Evolutionary conservation across 1,284 basidiomycete species (phyloP), one percentile per base, ranked within the genome.

Genomic region (Coniophora puteana): DNA sequence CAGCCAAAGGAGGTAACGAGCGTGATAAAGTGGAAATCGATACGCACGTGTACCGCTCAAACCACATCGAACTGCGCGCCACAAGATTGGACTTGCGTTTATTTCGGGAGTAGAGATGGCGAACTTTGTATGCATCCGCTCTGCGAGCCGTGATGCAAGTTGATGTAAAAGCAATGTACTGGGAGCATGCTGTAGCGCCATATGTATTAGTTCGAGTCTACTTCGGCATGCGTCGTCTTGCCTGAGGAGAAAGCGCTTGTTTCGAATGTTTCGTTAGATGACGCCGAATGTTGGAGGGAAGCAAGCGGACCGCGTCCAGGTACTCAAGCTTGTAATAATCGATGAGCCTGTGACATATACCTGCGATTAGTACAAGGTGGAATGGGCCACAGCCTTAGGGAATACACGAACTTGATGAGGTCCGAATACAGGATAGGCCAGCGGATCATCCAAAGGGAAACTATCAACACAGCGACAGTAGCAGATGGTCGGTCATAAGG

Each of bases 11-110:
- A 36, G 24, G 30, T 25, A n/a, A 40, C 32, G 25, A 25, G 20
- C 44, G 34, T 25, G 36, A 47, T 16, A 44, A 36, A 13, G 28
- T 25, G 45, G n/a, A 33, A 35, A n/a, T n/a, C n/a, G n/a, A n/a
- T n/a, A 76, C 89, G 49, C 64, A 91, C 93, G 85, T 31, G 81
- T 84, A 23, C 90, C 85, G 34, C 83, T 76, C 45, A 95, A 68
- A 11, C 68, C 67, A 38, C 78, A 73, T 21, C 51, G 59, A 6
- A 85, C 73, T 1, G 84, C 70, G n/a, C 87, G 74, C 89, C 91
- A 94, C 21, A 93, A 70, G 17, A 94, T 64, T 1, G 88, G 88
- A 5, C 81, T 79, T 4, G 76, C 74, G 54, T 96, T 96, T 48
- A 78, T 66, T 55, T 90, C 85, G 0, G 92, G 92, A 6, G 85